These are phyloP conservation scores for Emericellopsis terricola DNA, from an alignment of 495 filamentous ascomycete genomes.

Conservation along the genomic window DNA sequence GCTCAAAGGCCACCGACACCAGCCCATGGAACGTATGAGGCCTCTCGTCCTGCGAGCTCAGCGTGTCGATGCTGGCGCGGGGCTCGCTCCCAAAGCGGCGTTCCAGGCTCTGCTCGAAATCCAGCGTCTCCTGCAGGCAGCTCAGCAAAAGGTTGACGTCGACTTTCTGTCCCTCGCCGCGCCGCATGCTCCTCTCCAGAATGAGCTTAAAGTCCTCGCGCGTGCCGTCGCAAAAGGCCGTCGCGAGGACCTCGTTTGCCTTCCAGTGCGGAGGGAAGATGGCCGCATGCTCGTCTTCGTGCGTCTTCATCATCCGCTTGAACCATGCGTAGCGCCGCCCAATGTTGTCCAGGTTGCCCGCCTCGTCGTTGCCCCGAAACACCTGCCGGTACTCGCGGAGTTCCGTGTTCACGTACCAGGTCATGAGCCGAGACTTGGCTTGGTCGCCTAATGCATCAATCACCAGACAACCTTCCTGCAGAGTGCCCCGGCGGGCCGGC, in stretches of 20 bases:
- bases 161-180: slow-evolving; percentile 57
- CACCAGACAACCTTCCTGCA: slow-evolving; percentile 77
- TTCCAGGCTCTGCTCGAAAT: slow-evolving; percentile 90
- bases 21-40: slow-evolving; percentile 69
- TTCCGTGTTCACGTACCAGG: slow-evolving; percentile 97
- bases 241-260: slow-evolving; percentile 79
- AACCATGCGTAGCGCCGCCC: slow-evolving; percentile 92
- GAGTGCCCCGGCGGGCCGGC: slow-evolving; percentile 42
- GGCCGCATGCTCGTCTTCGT: slow-evolving; percentile 79
- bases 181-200: slow-evolving; percentile 66
- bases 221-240: slow-evolving; percentile 86
- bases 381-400: slow-evolving; percentile 89
- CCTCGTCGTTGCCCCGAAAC: slow-evolving; percentile 91
- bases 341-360: slow-evolving; percentile 93
- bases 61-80: slow-evolving; percentile 79
- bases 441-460: slow-evolving; percentile 92
- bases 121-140: slow-evolving; percentile 88
- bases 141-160: slow-evolving; percentile 86
- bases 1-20: slow-evolving; percentile 94
- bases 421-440: slow-evolving; percentile 65
- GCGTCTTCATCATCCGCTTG: slow-evolving; percentile 84
- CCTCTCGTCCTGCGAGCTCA: slow-evolving; percentile 64
- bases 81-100: slow-evolving; percentile 59
- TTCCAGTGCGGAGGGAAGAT: slow-evolving; percentile 84
- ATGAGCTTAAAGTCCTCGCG: slow-evolving; percentile 91